Evolutionary conservation across 2,329 filamentous ascomycete genomes (phyloP).

Genomic region (Fusarium sp.): DNA sequence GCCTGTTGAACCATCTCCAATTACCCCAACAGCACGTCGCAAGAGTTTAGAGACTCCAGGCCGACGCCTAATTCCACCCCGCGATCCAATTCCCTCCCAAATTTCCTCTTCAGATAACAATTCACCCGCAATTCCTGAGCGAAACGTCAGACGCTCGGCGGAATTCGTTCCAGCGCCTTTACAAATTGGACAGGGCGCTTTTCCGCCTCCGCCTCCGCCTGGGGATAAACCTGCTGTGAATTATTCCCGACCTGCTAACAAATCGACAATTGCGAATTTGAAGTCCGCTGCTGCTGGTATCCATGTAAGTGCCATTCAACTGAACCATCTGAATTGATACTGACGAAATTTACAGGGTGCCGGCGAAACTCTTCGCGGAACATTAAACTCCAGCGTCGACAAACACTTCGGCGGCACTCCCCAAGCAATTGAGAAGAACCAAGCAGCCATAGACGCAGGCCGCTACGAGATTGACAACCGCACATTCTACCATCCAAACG

Average conservation of each 20-base stretch:
- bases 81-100: constrained; percentile 23
- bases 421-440: constrained; percentile 37
- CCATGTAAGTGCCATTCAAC: constrained; percentile 10
- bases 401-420: constrained; percentile 28
- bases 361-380: constrained; percentile 42
- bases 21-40: constrained; percentile 28
- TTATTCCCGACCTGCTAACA: constrained; percentile 29
- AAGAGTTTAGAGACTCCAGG: constrained; percentile 42
- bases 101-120: constrained; percentile 1
- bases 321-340: rapidly evolving
- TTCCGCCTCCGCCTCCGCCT: background rate
- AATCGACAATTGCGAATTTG: constrained; percentile 40
- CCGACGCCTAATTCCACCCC: constrained; percentile 36
- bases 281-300: constrained; percentile 41
- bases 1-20: constrained; percentile 5
- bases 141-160: constrained; percentile 11
- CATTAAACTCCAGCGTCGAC: constrained; percentile 42
- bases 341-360: constrained; percentile 34
- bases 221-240: constrained; percentile 8
- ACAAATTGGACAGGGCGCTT: constrained; percentile 11
- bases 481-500: constrained; percentile 36
- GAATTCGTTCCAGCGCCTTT: constrained; percentile 13
- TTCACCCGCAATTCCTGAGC: constrained; percentile 35
- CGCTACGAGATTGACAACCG: constrained; percentile 42
- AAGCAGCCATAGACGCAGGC: constrained; percentile 40